Base-by-base conservation (phyloP, 2,329 filamentous ascomycete genomes). In the Ceratocystis destructans region DNA sequence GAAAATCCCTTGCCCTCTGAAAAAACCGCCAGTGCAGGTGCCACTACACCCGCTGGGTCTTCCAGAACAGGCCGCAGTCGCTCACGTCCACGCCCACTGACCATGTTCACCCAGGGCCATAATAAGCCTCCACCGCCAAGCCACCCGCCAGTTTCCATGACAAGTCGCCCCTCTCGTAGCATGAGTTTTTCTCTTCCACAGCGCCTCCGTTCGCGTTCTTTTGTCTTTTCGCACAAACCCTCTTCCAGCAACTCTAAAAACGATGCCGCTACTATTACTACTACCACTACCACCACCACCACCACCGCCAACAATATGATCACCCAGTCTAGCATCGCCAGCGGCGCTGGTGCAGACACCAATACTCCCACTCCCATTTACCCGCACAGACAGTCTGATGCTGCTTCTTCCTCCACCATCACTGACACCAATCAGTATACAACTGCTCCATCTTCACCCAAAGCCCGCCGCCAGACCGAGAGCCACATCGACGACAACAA, bases 171-270 rank as follows among this genome's bases (percentile, higher is more conserved):
- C 10, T 48, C 53, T 22, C 77, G 80, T 64, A 81, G 79, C 73
- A 74, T 79, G 71, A 83, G 80, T 72, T 73, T 79, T 61, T 80
- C 80, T 5, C 71, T 82, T 15, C 75, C 78, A 5, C 81, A 79
- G 79, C 77, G 78, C 59, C 64, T 65, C 7, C 78, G 77, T 53
- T 77, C 78, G 33, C 82, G 79, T 71, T 78, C 78, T 1, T 71
- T 76, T 25, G 68, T 76, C 7, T 73, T 78, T 64, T 70, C 71
- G 55, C 73, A 73, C 50, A 73, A 76, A 75, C 76, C 55, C 33
- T 74, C 37, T 69, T 70, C 28, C 61, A 70, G 48, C 69, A 71
- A 15, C 63, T 73, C 70, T 71, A 74, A 66, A 70, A 72, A 63
- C 22, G 53, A 59, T 59, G 53, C 53, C 28, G 17, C 22, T n/a